These are phyloP conservation scores for Nigrograna mackinnonii DNA, from an alignment of 2,329 filamentous ascomycete species.

Conservation along the genomic window DNA sequence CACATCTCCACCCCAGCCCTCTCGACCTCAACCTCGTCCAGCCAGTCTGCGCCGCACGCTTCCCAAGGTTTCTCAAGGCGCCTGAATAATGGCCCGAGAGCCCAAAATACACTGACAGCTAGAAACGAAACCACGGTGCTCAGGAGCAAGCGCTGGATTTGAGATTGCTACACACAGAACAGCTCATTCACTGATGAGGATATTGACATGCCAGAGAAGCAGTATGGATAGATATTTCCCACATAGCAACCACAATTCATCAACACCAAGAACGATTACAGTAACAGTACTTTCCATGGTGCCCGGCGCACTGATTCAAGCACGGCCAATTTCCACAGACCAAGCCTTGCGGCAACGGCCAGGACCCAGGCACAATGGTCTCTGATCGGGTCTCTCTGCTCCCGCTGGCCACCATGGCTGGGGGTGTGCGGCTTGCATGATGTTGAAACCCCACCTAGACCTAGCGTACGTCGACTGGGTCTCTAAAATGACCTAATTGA, in stretches of 20 bases:
- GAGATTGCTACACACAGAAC: too few species aligned
- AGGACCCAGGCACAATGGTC: constrained; percentile 15
- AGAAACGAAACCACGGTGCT: constrained; percentile 28
- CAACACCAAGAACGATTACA: too few species aligned
- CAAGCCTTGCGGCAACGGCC: constrained; percentile 20
- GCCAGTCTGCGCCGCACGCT: constrained; percentile 13
- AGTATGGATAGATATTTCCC: too few species aligned
- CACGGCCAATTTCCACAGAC: constrained; percentile 23
- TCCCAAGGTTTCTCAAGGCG: constrained; percentile 18
- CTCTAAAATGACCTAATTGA: constrained; percentile 27
- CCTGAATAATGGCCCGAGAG: constrained; percentile 8
- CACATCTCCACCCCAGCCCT: constrained; percentile 18
- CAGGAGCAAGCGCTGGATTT: constrained; percentile 27
- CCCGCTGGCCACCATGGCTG: constrained; percentile 31
- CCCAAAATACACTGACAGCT: constrained; percentile 14
- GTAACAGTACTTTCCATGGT: too few species aligned
- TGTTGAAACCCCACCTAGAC: constrained; percentile 39
- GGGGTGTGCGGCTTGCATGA: constrained; percentile 32
- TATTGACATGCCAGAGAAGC: too few species aligned
- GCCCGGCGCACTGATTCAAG: constrained; percentile 14
- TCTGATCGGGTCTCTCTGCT: constrained; percentile 34
- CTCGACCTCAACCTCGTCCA: constrained; percentile 26
- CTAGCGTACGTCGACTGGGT: constrained; percentile 28
- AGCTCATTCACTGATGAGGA: too few species aligned
- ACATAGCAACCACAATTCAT: too few species aligned